Conservation (phyloP, 352 stramenopile genomes). For the Globisporangium cederbergense region DNA sequence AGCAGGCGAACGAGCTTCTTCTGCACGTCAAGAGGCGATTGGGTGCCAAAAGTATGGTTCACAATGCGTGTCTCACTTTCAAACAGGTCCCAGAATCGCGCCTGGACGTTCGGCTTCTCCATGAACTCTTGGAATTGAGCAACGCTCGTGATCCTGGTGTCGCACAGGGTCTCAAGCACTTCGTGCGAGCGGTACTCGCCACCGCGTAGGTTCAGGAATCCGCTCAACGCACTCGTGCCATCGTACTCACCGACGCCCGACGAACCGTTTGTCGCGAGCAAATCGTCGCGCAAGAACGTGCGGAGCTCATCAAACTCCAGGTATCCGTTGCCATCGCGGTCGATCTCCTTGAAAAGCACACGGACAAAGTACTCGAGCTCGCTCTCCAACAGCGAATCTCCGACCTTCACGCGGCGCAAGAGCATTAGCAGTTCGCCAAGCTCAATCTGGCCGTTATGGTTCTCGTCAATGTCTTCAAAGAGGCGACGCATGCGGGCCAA, state of each 20-base stretch:
- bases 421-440: slow-evolving; percentile 57
- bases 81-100: slow-evolving; percentile 63
- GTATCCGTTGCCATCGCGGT: slow-evolving; percentile 88
- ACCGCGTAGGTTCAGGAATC: slow-evolving; percentile 61
- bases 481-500: slow-evolving; percentile 51
- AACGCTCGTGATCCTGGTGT: slow-evolving; percentile 45
- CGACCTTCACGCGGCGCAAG: slow-evolving; percentile 60
- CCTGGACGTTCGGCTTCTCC: slow-evolving; percentile 37
- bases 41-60: slow-evolving; percentile 34
- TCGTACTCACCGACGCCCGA: slow-evolving; percentile 25
- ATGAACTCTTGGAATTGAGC: slow-evolving; percentile 50
- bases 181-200: slow-evolving; percentile 67
- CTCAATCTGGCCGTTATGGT: slow-evolving; percentile 65
- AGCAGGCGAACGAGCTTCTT: slow-evolving; percentile 72
- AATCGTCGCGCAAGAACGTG: slow-evolving; percentile 56
- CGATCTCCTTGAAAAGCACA: slow-evolving; percentile 87
- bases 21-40: slow-evolving; percentile 55
- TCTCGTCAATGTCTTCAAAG: slow-evolving; percentile 72
- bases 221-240: slow-evolving; percentile 44
- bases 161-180: slow-evolving; percentile 55
- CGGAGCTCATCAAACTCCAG: slow-evolving; percentile 96
- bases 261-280: slow-evolving; percentile 22
- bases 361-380: slow-evolving; percentile 65
- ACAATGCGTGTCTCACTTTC: slow-evolving; percentile 45
- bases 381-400: slow-evolving; percentile 54